Percentiles rank a stretch among this genome's conserved stretches.
phyloP scores from a whole-genome alignment of 2,329 filamentous ascomycete species.

The Microdochium paspali region DNA sequence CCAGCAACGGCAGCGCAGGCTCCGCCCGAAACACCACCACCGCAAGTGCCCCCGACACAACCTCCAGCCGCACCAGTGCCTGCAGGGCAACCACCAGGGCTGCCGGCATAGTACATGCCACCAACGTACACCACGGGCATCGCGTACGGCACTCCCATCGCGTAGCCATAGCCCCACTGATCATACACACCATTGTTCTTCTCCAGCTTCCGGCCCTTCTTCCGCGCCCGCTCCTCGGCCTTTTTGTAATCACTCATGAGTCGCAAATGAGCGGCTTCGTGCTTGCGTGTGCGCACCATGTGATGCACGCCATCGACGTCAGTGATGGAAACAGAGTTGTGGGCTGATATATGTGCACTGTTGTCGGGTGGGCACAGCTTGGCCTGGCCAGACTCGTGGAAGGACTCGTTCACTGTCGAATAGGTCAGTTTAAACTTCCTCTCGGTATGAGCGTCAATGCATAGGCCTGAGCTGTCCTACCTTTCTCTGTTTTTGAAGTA shows the following conservation, averaged over 20 bases:
- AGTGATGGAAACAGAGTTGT: slow-evolving; percentile 49
- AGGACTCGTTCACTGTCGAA: slow-evolving; percentile 26
- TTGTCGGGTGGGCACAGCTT: slow-evolving; percentile 42
- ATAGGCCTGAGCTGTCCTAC: slow-evolving; percentile 16
- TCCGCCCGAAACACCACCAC: slow-evolving; percentile 23
- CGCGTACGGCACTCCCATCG: slow-evolving; percentile 37
- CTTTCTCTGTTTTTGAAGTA: slow-evolving; percentile 33
- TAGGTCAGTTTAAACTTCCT: not conserved
- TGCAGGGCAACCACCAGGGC: slow-evolving; percentile 24
- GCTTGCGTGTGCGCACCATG: slow-evolving; percentile 26
- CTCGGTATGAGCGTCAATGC: not conserved
- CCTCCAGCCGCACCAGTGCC: slow-evolving; percentile 26
- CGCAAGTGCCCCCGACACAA: slow-evolving; percentile 40
- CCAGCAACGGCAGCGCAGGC: slow-evolving; percentile 25
- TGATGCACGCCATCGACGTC: slow-evolving; percentile 13
- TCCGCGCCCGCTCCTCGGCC: slow-evolving; percentile 37
- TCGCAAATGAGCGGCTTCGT: slow-evolving; percentile 17
- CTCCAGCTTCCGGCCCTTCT: slow-evolving; percentile 38
- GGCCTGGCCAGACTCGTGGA: slow-evolving; percentile 38
- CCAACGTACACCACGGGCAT: slow-evolving; percentile 29
- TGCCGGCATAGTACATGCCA: slow-evolving; percentile 34
- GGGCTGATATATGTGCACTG: slow-evolving; percentile 62
- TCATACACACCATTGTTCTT: slow-evolving; percentile 33
- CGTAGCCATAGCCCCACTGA: slow-evolving; percentile 45
- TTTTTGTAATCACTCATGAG: slow-evolving; percentile 48